Percentiles rank a stretch among this genome's conserved stretches.
phyloP scores from a whole-genome alignment of 2,329 filamentous ascomycete genomes.

The Venturia effusa region DNA sequence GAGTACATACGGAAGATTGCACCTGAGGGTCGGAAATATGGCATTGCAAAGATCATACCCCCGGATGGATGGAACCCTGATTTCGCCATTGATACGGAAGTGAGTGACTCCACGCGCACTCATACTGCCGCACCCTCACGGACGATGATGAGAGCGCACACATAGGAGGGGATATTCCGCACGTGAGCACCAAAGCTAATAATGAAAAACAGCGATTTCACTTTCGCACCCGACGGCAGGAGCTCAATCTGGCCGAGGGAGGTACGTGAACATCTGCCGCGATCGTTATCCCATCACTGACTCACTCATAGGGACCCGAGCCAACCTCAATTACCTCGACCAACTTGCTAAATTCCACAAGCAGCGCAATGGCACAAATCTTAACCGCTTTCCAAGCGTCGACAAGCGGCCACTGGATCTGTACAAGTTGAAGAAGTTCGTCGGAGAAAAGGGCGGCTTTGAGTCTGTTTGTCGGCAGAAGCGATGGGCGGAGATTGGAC shows the following conservation, averaged over 20 bases:
- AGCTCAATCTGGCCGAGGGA: slow-evolving; percentile 96
- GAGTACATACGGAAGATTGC: slow-evolving; percentile 89
- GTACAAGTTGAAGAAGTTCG: slow-evolving; percentile 92
- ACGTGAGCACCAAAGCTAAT: background rate
- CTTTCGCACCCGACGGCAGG: slow-evolving; percentile 90
- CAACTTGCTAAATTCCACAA: slow-evolving; percentile 94
- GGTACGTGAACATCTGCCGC: slow-evolving; percentile 43
- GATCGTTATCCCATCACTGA: background rate
- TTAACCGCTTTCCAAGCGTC: slow-evolving; percentile 89
- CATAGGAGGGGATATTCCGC: background rate
- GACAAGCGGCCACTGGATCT: slow-evolving; percentile 95
- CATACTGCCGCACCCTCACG: background rate
- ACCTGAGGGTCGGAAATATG: slow-evolving; percentile 75
- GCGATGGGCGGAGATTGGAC: slow-evolving; percentile 97
- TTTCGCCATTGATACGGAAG: slow-evolving; percentile 95
- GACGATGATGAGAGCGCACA: background rate
- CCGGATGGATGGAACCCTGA: slow-evolving; percentile 88
- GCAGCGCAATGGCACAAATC: slow-evolving; percentile 74
- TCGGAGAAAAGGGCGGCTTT: slow-evolving; percentile 88
- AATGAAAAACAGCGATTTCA: slow-evolving; percentile 65
- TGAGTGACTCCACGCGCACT: slow-evolving; percentile 34
- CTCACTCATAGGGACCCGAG: slow-evolving; percentile 61
- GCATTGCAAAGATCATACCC: slow-evolving; percentile 91
- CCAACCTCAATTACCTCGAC: slow-evolving; percentile 92
- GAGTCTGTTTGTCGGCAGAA: slow-evolving; percentile 95